Percentiles rank a stretch among this genome's conserved stretches.
phyloP scores from a whole-genome alignment of 2,329 filamentous ascomycete genomes.

The Pseudocercospora vitis region DNA sequence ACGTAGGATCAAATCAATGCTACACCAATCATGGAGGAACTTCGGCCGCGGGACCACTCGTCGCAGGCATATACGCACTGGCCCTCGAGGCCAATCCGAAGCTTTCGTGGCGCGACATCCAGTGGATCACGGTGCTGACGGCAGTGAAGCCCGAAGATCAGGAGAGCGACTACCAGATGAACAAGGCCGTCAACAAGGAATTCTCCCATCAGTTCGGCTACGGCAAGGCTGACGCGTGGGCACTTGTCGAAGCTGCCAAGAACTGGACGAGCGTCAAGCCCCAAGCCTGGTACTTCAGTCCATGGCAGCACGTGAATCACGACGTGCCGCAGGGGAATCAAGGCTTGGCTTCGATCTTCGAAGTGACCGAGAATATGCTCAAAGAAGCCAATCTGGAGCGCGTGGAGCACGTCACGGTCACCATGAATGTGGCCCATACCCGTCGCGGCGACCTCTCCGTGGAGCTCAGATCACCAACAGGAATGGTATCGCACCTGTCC shows the following conservation, averaged over 20 bases:
- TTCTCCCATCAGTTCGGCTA: conserved; percentile 96
- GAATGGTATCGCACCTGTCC: conserved; percentile 80
- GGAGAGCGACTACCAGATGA: conserved; percentile 73
- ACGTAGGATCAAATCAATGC: conserved; percentile 79
- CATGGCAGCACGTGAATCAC: conserved; percentile 88
- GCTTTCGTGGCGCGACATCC: conserved; percentile 88
- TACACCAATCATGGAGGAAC: conserved; percentile 86
- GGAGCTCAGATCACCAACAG: conserved; percentile 80
- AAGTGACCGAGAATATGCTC: conserved; percentile 79
- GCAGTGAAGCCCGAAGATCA: conserved; percentile 72
- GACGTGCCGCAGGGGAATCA: conserved; percentile 79
- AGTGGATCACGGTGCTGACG: conserved; percentile 83
- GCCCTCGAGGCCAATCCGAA: conserved; percentile 83
- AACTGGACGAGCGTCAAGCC: conserved; percentile 87
- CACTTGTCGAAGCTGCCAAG: conserved; percentile 81
- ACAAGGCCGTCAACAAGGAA: conserved; percentile 75
- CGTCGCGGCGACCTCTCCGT: conserved; percentile 89
- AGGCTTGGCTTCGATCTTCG: conserved; percentile 76
- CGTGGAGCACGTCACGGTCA: conserved; percentile 92
- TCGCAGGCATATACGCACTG: conserved; percentile 87
- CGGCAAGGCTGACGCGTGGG: conserved; percentile 88
- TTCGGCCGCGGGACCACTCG: conserved; percentile 89
- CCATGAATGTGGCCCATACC: conserved; percentile 91
- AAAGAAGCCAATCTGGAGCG: conserved; percentile 78
- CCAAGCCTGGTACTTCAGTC: conserved; percentile 90